Evolutionary conservation across 768 basidiomycete species (phyloP).

Genomic region (Lactarius evosmus): DNA sequence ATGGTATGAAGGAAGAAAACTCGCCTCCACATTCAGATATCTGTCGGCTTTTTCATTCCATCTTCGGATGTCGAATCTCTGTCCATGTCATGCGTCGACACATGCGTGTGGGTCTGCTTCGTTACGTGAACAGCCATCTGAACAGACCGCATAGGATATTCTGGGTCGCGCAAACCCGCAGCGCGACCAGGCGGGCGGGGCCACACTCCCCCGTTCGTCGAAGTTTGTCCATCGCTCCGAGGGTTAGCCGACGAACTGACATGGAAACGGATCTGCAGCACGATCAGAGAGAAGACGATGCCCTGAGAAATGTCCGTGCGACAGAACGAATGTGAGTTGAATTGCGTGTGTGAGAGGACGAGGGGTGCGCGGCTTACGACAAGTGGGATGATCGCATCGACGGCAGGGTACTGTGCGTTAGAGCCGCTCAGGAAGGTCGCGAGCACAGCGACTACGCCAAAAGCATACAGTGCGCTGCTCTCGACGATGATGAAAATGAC

Average conservation of each 20-base stretch:
- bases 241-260: not conserved
- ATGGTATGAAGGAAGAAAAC: not conserved
- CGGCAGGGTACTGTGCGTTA: not conserved
- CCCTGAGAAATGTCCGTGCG: not conserved
- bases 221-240: not conserved
- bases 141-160: not conserved
- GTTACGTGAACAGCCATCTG: conserved; percentile 1
- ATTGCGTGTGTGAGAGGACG: not conserved
- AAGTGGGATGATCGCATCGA: not conserved
- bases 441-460: not conserved
- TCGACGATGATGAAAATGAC: conserved; percentile 4
- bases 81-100: not conserved
- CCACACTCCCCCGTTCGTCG: not conserved
- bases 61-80: not conserved
- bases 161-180: not conserved
- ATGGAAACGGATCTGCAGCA: conserved; percentile 6
- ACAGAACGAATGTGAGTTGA: no score
- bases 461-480: conserved; percentile 7
- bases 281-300: conserved; percentile 7
- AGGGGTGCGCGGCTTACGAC: conserved; percentile 31
- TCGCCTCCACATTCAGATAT: not conserved
- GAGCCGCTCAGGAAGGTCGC: not conserved
- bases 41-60: not conserved
- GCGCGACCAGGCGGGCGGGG: not conserved
- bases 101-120: not conserved